These are phyloP conservation scores for Avena insularis DNA, from an alignment of 176 grass and related monocot genomes.

Conservation along the genomic window DNA sequence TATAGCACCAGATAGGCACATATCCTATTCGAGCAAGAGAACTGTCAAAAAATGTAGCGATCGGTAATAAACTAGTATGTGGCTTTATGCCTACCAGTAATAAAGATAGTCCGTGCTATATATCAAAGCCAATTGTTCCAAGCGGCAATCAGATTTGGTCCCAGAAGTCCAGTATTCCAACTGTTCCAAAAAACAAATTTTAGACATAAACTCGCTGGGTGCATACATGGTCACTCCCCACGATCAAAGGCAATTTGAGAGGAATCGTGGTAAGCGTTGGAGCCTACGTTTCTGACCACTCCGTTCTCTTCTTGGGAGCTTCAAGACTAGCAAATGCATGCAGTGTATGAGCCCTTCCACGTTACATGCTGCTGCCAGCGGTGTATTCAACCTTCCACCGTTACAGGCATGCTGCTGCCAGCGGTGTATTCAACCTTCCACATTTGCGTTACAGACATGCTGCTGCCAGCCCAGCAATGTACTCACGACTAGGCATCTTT, in stretches of 20 bases:
- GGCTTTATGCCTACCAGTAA: neutral
- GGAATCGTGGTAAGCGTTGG: neutral
- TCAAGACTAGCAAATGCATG: neutral
- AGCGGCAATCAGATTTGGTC: too few relatives aligned
- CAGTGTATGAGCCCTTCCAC: neutral
- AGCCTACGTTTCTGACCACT: constrained; percentile 5
- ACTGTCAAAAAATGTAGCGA: too few relatives aligned
- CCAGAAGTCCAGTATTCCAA: too few relatives aligned
- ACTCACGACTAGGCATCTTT: neutral
- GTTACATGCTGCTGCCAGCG: neutral
- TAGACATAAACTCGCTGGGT: neutral
- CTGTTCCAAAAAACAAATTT: too few relatives aligned
- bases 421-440: neutral
- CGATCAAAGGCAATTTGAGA: neutral
- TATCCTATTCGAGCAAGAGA: too few relatives aligned
- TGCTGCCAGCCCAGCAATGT: neutral
- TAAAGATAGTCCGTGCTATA: too few relatives aligned
- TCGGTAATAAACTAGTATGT: neutral
- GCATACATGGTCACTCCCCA: neutral
- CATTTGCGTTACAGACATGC: constrained; percentile 17
- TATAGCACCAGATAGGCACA: neutral
- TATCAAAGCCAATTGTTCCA: too few relatives aligned
- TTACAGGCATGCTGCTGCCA: neutral
- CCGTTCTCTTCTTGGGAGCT: neutral
- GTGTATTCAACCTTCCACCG: neutral